Evolutionary conservation across 129 eudicot genomes (phyloP), one percentile per base, ranked within the genome.

Genomic region (Flaveria ramosissima): DNA sequence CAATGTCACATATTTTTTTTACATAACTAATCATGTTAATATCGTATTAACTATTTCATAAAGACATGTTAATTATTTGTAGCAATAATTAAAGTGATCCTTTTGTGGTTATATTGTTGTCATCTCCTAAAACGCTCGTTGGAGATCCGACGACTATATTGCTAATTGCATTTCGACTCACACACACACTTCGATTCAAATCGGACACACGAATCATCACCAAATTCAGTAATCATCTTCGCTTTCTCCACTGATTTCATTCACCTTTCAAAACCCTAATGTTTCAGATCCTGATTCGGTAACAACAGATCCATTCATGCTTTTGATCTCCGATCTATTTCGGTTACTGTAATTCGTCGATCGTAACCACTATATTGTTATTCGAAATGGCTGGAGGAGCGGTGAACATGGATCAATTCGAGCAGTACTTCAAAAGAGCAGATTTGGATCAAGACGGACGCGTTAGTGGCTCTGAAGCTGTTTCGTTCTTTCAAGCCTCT

Each of bases 391-490:
- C 97, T 50, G 86, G 82, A 77, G 70, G 75, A 42, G 63, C 59
- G 27, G 81, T 80, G 36, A 86, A 73, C 68, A 75, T 79, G 88
- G 93, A 93, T 68, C 93, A 89, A 68, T 93, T 93, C 71, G 98
- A 93, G 74, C 80, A 75, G 56, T 93, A 85, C 84, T 93, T 93
- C 30, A 81, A 76, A 67, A 78, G 96, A 79, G 98, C 98, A 7
- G 98, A 93, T 91, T 72, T 91, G 85, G 96, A 93, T 84, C 96
- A 85, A 30, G 97, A 91, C 48, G 98, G 98, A n/a, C 90, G 91
- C 57, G 84, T 93, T 79, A 91, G 93, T 73, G 98, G 98, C 8
- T 16, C 59, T 19, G 98, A 93, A 86, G 98, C 98, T 46, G 92
- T 93, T 78, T 59, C 89, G 7, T 93, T 93, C 85, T 85, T 93